Evolutionary conservation across 768 basidiomycete genomes (phyloP).

Genomic region (Tylopilus plumbeoviolaceoides): DNA sequence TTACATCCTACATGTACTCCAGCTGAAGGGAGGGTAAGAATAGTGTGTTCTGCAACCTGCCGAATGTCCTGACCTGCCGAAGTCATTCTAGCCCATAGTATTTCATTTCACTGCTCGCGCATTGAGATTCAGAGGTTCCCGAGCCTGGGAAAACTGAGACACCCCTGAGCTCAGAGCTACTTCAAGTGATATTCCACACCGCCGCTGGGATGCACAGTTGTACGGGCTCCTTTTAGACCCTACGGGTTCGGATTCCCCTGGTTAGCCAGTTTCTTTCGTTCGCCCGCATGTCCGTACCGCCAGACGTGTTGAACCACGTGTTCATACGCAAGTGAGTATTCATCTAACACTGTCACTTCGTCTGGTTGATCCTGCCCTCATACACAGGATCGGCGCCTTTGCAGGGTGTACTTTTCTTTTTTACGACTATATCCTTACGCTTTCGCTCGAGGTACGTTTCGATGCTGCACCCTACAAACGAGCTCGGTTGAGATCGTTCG

Average conservation of each 20-base stretch:
- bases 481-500: neutral
- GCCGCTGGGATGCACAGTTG: no score
- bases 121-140: no score
- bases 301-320: constrained; percentile 2
- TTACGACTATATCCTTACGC: constrained; percentile 27
- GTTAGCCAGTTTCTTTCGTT: neutral
- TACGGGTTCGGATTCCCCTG: neutral
- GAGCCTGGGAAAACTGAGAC: no score
- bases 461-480: neutral
- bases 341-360: neutral
- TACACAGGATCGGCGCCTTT: constrained; percentile 6
- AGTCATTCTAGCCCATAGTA: no score
- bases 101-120: no score
- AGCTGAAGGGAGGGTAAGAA: no score
- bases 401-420: constrained; percentile 21
- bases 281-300: constrained; percentile 6
- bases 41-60: no score
- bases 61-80: no score
- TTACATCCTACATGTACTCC: no score
- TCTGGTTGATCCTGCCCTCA: neutral
- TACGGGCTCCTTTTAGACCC: neutral
- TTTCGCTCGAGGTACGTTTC: constrained; percentile 23
- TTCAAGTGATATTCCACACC: no score
- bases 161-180: no score
- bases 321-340: constrained; percentile 19